Evolutionary conservation across 2,329 filamentous ascomycete genomes (phyloP), one percentile per base, ranked within the genome.

Genomic region (Paracorniculantispora psalliotae): DNA sequence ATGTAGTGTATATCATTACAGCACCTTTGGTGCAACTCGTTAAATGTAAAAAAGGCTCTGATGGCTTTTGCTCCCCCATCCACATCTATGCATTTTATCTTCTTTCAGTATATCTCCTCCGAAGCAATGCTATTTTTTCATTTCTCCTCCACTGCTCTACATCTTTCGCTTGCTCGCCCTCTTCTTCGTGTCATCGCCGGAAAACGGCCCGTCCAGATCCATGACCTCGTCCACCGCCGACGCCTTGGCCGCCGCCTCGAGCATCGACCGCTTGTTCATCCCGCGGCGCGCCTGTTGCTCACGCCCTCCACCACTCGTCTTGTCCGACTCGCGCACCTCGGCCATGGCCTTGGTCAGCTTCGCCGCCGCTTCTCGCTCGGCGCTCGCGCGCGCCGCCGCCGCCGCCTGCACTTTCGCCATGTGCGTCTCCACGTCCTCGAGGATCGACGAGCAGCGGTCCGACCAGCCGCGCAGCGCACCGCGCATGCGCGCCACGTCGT

Each of bases 341-440:
- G 75, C 73, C 6, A 86, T 67, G 0, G 83, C 75, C 39, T 72
- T 71, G 44, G 82, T 77, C 9, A 85, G 70, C 44, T 78, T 74
- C 7, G 73, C 72, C 0, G 81, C 75, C 57, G 81, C 77, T 4
- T 72, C 76, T 7, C 75, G 70, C 52, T 80, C 77, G 50, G 82
- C 79, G 12, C 71, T 76, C 43, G 82, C 79, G 17, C 85, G 78
- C 84, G 78, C 71, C 28, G 77, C 73, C 1, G 89, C 88, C 1
- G 79, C 76, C 1, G 73, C 72, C 64, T 84, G 86, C 62, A 97
- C 86, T 33, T 73, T 77, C 15, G 79, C 79, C 59, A 96, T 89
- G 71, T 96, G 88, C 1, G 77, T 76, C 63, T 96, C 91, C 3
- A 99, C 82, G 30, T 89, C 88, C 0, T 74, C 76, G 2, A 97